Percentiles rank a stretch among this genome's conserved stretches.
Evolutionary conservation across 306 rosid species (phyloP).

Genomic region (Vigna nakashimae): DNA sequence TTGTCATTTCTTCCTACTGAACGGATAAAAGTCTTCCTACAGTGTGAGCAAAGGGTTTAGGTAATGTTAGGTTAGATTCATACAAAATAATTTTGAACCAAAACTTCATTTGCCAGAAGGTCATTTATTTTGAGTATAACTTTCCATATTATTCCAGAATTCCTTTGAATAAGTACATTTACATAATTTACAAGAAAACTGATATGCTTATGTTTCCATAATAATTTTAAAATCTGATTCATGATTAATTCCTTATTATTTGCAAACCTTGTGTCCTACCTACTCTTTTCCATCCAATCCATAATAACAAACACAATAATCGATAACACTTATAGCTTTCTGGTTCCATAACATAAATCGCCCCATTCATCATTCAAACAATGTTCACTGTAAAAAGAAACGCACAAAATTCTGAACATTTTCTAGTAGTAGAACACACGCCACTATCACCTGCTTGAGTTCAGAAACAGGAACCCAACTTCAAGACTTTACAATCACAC

Average conservation of each 20-base stretch:
- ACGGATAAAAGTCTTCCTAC: slow-evolving; percentile 43
- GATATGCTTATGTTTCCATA: background rate
- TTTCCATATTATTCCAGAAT: background rate
- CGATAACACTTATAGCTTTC: background rate
- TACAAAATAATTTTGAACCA: background rate
- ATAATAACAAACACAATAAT: background rate
- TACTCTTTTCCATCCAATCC: background rate
- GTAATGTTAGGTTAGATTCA: slow-evolving; percentile 18
- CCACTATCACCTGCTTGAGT: too few relatives aligned
- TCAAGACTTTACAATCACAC: too few relatives aligned
- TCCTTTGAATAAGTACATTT: background rate
- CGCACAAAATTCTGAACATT: too few relatives aligned
- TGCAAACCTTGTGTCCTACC: background rate
- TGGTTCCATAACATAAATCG: too few relatives aligned
- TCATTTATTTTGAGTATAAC: background rate
- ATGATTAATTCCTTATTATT: background rate
- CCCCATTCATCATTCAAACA: too few relatives aligned
- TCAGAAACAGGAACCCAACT: too few relatives aligned
- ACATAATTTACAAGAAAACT: slow-evolving; percentile 6
- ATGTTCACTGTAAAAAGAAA: too few relatives aligned
- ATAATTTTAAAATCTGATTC: background rate
- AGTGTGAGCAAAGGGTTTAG: background rate
- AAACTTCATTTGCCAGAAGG: background rate
- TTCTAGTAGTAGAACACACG: too few relatives aligned
- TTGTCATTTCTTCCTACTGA: slow-evolving; percentile 60